Evolutionary conservation across 371 early-diverging fungal genomes (phyloP).

Genomic region (Mortierella sp.): DNA sequence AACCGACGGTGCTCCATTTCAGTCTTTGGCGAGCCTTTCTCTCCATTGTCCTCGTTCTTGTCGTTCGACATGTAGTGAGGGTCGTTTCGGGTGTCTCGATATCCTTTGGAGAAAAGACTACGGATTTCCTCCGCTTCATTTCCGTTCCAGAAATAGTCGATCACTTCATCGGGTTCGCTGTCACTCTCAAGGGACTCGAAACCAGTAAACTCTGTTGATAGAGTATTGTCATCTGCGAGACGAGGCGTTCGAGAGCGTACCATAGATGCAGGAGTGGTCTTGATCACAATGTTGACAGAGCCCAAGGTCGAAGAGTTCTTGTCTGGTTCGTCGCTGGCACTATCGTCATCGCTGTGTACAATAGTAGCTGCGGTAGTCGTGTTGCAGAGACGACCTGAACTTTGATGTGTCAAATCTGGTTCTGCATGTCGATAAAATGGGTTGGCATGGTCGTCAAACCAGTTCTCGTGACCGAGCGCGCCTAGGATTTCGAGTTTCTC

Average conservation of each 20-base stretch:
- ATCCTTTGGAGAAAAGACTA: neutral
- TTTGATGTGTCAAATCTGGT: neutral
- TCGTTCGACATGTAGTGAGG: neutral
- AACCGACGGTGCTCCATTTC: slow-evolving; percentile 16
- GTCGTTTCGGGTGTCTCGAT: neutral
- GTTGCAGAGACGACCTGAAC: neutral
- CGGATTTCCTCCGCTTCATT: slow-evolving; percentile 8
- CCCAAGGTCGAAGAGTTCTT: neutral
- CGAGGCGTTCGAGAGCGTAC: neutral
- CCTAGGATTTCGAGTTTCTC: slow-evolving; percentile 41
- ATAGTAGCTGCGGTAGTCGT: neutral
- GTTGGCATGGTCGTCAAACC: slow-evolving; percentile 41
- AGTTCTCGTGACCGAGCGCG: slow-evolving; percentile 34
- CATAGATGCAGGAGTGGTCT: neutral
- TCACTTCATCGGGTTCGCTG: slow-evolving; percentile 7
- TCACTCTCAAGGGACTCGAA: slow-evolving; percentile 31
- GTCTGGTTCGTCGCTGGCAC: neutral
- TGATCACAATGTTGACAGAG: slow-evolving; percentile 1
- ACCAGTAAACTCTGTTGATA: slow-evolving; percentile 8
- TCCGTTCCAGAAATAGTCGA: slow-evolving; percentile 8
- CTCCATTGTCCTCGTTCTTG: slow-evolving; percentile 6
- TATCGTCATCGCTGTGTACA: neutral
- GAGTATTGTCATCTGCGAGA: neutral
- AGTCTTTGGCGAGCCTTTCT: neutral
- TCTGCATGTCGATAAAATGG: slow-evolving; percentile 35